phyloP scores from a whole-genome alignment of 2,329 filamentous ascomycete genomes.

The Botrytis galanthina region DNA sequence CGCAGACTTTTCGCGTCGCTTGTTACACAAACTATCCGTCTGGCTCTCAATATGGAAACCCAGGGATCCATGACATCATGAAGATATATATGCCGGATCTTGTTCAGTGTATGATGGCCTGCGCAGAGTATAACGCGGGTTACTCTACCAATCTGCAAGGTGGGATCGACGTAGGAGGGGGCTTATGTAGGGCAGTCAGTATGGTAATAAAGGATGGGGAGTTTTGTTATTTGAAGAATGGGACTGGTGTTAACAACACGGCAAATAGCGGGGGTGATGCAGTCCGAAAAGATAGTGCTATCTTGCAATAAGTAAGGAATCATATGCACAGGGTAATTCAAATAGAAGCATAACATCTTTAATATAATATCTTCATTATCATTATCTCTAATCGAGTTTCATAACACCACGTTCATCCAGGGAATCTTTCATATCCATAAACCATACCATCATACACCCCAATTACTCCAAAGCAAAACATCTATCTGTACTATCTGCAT shows the following conservation, averaged over 20 bases:
- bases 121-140: constrained; percentile 18
- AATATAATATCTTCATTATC: constrained; percentile 3
- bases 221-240: constrained; percentile 22
- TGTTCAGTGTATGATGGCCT: constrained; percentile 12
- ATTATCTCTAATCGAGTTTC: constrained; percentile 4
- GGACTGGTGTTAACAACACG: constrained; percentile 20
- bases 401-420: not conserved
- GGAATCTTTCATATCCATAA: not conserved
- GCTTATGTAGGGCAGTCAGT: constrained; percentile 15
- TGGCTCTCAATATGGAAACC: constrained; percentile 13
- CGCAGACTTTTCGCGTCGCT: constrained; percentile 16
- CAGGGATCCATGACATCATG: constrained; percentile 17
- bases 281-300: constrained; percentile 18
- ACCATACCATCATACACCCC: not conserved
- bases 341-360: not conserved
- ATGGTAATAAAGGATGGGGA: constrained; percentile 16
- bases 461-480: constrained; percentile 51
- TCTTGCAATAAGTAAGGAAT: constrained; percentile 5
- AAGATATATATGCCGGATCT: constrained; percentile 17
- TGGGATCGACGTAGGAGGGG: constrained; percentile 1
- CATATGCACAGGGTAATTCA: not conserved
- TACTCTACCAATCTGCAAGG: not conserved
- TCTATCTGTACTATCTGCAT: constrained; percentile 52
- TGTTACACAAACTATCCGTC: constrained; percentile 20
- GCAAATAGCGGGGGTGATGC: not conserved